Evolutionary conservation across 2,329 filamentous ascomycete species (phyloP).

Genomic region (Neoascochyta sp.): DNA sequence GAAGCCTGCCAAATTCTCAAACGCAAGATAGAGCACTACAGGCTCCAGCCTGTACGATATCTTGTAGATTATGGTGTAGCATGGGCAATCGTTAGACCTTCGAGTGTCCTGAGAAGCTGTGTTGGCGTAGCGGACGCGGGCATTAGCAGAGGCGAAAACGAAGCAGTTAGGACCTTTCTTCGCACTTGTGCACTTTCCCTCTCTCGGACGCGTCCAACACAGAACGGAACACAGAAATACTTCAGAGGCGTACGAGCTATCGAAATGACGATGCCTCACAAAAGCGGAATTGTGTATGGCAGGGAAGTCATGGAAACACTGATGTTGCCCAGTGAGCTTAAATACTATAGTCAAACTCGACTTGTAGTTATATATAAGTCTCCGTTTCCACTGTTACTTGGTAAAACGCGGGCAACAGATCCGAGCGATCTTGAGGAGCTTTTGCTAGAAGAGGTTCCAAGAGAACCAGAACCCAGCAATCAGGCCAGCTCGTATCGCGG

Average conservation of each 20-base stretch:
- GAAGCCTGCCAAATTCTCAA: constrained; percentile 8
- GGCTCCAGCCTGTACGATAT: constrained; percentile 8
- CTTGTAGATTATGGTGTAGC: constrained; percentile 11
- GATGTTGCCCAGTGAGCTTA: constrained; percentile 1
- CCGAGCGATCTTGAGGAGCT: neutral
- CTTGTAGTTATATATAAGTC: constrained; percentile 8
- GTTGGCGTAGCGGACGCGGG: constrained; percentile 2
- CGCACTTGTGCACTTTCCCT: constrained; percentile 1
- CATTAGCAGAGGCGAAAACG: constrained; percentile 1
- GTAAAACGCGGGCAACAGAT: neutral
- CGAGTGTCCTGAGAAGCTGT: constrained; percentile 4
- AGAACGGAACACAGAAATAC: constrained; percentile 4
- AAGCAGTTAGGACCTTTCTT: constrained; percentile 2
- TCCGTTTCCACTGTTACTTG: constrained; percentile 1
- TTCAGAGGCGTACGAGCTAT: constrained; percentile 3
- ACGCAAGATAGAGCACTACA: constrained; percentile 8
- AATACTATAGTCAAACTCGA: constrained; percentile 1
- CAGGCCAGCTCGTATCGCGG: neutral
- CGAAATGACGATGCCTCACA: constrained; percentile 7
- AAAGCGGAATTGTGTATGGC: constrained; percentile 2
- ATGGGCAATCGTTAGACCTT: constrained; percentile 4
- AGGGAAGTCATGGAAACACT: constrained; percentile 1
- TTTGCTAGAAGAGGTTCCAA: neutral
- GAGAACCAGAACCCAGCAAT: constrained; percentile 1
- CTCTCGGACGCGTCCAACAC: constrained; percentile 3